These are phyloP conservation scores for Fusarium sp. DNA, from an alignment of 2,329 filamentous ascomycete species.

Conservation along the genomic window DNA sequence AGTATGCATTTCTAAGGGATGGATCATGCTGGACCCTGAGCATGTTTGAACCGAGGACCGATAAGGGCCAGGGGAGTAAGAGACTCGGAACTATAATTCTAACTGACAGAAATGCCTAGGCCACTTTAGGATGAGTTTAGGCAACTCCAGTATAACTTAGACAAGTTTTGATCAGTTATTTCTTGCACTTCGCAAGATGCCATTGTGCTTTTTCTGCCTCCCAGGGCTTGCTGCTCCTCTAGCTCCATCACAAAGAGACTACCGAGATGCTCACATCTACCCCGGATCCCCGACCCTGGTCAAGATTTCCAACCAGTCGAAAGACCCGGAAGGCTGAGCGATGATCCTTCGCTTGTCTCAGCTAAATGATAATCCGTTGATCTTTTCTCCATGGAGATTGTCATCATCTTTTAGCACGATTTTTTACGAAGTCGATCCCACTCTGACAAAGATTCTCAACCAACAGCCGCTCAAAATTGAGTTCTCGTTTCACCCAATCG, in stretches of 20 bases:
- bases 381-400: not conserved
- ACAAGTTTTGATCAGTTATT: not conserved
- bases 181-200: not conserved
- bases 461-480: not conserved
- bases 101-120: not conserved
- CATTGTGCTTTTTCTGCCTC: not conserved
- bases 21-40: constrained; percentile 5
- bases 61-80: not conserved
- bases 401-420: not conserved
- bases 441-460: not conserved
- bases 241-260: not conserved
- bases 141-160: not conserved
- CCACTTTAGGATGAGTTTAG: not conserved
- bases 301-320: not conserved
- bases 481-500: not conserved
- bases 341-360: constrained; percentile 19
- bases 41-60: not conserved
- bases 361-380: constrained; percentile 6
- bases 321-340: not conserved
- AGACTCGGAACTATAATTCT: not conserved
- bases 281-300: constrained; percentile 1
- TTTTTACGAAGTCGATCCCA: not conserved
- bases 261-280: not conserved
- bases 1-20: constrained; percentile 14
- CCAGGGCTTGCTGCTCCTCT: not conserved